These are phyloP conservation scores for Viridothelium virens DNA, from an alignment of 495 filamentous ascomycete species.

Conservation along the genomic window DNA sequence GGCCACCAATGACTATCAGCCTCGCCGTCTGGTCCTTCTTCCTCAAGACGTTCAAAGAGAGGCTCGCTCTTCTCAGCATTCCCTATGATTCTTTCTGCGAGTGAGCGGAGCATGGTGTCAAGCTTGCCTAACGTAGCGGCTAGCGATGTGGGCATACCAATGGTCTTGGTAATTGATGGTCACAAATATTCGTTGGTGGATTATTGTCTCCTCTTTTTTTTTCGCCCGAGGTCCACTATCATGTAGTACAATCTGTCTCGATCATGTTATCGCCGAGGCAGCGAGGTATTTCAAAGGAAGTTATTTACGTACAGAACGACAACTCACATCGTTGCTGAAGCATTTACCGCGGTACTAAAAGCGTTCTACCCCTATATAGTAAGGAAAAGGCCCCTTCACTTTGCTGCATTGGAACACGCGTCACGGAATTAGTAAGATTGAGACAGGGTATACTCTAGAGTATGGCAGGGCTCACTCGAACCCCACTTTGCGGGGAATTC, in stretches of 20 bases:
- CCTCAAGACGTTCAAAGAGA: neutral
- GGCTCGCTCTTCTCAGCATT: slow-evolving; percentile 9
- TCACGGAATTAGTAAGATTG: slow-evolving; percentile 10
- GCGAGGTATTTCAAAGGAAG: slow-evolving; percentile 6
- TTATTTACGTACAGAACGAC: slow-evolving; percentile 4
- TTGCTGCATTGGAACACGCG: slow-evolving; percentile 3
- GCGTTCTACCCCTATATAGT: slow-evolving; percentile 9
- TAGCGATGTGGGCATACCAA: slow-evolving; percentile 2
- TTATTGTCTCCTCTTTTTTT: slow-evolving; percentile 9
- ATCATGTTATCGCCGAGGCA: slow-evolving; percentile 7
- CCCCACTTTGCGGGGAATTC: slow-evolving; percentile 5
- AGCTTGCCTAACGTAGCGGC: slow-evolving; percentile 1
- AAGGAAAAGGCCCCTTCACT: slow-evolving; percentile 7
- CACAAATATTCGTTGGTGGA: slow-evolving; percentile 8
- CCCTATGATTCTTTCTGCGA: neutral
- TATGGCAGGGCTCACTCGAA: neutral
- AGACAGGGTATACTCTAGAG: neutral
- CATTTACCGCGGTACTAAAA: slow-evolving; percentile 1
- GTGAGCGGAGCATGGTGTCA: slow-evolving; percentile 1
- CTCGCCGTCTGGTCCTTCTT: neutral
- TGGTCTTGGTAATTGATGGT: slow-evolving; percentile 9
- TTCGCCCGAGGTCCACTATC: slow-evolving; percentile 1
- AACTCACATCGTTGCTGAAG: slow-evolving; percentile 4
- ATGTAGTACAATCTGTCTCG: slow-evolving; percentile 3
- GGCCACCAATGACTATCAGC: slow-evolving; percentile 4